Conservation (phyloP, 805 yeast genomes). For the Nakazawaea pomicola region DNA sequence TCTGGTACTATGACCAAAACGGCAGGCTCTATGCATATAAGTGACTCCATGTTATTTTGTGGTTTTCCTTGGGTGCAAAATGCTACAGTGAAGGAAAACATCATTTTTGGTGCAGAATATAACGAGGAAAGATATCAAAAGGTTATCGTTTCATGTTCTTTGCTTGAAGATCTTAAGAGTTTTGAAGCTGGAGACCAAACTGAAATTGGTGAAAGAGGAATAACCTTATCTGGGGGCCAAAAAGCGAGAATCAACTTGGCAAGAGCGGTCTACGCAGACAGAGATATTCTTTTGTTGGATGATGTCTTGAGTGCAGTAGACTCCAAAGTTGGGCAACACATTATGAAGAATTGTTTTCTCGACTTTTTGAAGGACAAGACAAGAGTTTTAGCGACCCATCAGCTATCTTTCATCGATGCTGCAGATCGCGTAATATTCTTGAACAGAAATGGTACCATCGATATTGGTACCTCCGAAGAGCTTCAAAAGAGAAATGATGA, state of each 20-base stretch:
- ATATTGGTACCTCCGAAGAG: slow-evolving; percentile 56
- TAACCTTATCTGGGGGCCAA: slow-evolving; percentile 83
- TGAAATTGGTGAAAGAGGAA: slow-evolving; percentile 83
- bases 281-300: slow-evolving; percentile 65
- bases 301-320: slow-evolving; percentile 85
- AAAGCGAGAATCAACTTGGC: slow-evolving; percentile 80
- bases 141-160: slow-evolving; percentile 60
- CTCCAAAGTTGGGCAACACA: slow-evolving; percentile 80
- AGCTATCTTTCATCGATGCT: slow-evolving; percentile 57
- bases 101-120: slow-evolving; percentile 57
- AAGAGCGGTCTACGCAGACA: slow-evolving; percentile 68
- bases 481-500: slow-evolving; percentile 37
- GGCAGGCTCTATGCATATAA: slow-evolving; percentile 45
- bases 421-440: slow-evolving; percentile 69
- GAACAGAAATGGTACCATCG: slow-evolving; percentile 55
- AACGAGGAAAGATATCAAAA: slow-evolving; percentile 44
- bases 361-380: slow-evolving; percentile 55
- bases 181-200: slow-evolving; percentile 75
- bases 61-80: slow-evolving; percentile 78
- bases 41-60: slow-evolving; percentile 47
- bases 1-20: slow-evolving; percentile 61
- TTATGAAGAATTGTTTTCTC: slow-evolving; percentile 61
- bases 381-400: slow-evolving; percentile 78
- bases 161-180: slow-evolving; percentile 36
- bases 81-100: slow-evolving; percentile 71